phyloP scores from a whole-genome alignment of 202 grass and related monocot species.

The Brachypodium distachyon region DNA sequence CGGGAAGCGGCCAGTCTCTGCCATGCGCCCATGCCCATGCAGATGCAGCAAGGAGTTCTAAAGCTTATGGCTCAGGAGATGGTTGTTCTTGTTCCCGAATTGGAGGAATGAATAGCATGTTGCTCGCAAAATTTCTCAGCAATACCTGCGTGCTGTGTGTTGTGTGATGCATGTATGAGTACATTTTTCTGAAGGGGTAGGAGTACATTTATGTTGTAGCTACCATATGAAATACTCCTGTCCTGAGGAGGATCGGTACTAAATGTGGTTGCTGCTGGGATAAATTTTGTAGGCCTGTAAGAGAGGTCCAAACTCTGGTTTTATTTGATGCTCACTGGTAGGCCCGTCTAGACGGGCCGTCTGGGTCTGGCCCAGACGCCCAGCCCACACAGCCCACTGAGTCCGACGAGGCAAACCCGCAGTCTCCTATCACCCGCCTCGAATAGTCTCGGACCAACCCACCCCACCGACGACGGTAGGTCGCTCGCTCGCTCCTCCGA shows the following conservation, averaged over 20 bases:
- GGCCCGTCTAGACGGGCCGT: not conserved
- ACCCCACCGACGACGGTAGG: slow-evolving; percentile 25
- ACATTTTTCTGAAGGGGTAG: not conserved
- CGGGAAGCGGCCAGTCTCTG: not conserved
- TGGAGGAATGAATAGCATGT: not conserved
- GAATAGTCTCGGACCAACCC: not conserved
- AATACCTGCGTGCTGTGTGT: not conserved
- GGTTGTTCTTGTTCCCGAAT: not conserved
- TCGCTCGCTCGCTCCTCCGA: slow-evolving; percentile 9
- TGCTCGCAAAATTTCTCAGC: not conserved
- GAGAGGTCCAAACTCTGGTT: not conserved
- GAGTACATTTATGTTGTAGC: not conserved
- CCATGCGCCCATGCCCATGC: not conserved
- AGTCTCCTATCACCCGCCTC: not conserved
- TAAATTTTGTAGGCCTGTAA: too few relatives aligned
- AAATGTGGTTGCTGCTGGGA: too few relatives aligned
- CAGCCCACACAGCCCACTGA: not conserved
- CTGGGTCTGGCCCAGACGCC: too few relatives aligned
- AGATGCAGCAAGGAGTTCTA: not conserved
- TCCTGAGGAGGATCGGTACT: too few relatives aligned
- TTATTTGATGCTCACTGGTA: not conserved
- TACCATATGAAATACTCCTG: not conserved
- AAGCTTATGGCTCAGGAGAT: not conserved
- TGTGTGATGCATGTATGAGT: not conserved
- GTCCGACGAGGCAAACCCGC: not conserved